Base-by-base conservation (phyloP, 176 grass and related monocot species). In the Raddia guianensis region DNA sequence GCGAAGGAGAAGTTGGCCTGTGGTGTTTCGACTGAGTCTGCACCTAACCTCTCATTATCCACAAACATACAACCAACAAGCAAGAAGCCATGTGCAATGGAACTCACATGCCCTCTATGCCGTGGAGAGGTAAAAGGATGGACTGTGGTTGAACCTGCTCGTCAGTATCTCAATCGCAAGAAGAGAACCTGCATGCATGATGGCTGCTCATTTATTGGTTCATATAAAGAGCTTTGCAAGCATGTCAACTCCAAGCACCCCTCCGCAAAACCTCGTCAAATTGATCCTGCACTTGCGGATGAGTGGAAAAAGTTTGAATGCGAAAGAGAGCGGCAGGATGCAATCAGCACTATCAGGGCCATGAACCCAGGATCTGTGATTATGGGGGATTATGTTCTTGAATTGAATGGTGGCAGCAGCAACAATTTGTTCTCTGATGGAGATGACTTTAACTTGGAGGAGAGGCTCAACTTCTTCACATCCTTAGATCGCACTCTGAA, bases 321-420 rank as follows among this genome's bases (percentile, higher is more conserved):
- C 56, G 90, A 98, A 66, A 93, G 78, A 63, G 95, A 95, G 68
- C 86, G 84, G 65, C 81, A 90, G 58, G 95, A 98, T 61, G 90
- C 93, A 52, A 91, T 98, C 82, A 98, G 95, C 43, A 94, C 94
- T 55, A 90, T 97, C 67, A 89, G 85, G 61, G 82, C 91, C 16
- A 82, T 88, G 20, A 97, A 91, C 85, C 91, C 94, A 65, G 82
- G 91, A 77, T 74, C 91, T 34, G 78, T 94, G 10, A 89, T 97
- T 78, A 87, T 91, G 68, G 94, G 94, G 12, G 94, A 97, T 74
- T 97, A 97, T 90, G 94, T 97, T 51, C 86, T 97, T 83, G 94
- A 97, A 68, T 75, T 97, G 73, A 91, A 89, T 20, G 82, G 84
- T 49, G 87, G 83, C 40, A 42, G 70, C 27, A 77, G 52, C 78